These are phyloP conservation scores for Puccinia brachypodii DNA, from an alignment of 1,284 basidiomycete genomes.

Conservation along the genomic window DNA sequence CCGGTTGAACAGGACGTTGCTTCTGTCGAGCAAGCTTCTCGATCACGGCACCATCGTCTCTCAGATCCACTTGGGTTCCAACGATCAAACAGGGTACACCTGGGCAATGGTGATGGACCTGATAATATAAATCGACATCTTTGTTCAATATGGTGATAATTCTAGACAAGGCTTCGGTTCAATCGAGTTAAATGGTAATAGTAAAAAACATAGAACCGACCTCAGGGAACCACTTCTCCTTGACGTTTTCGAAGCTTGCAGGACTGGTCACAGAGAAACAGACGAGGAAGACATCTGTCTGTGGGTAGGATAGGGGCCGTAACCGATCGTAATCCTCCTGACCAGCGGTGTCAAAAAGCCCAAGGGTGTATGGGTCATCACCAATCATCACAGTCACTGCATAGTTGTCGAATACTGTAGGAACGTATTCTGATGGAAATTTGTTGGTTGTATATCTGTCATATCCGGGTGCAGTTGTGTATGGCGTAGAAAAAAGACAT, in stretches of 20 bases:
- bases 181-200: background rate
- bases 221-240: slow-evolving; percentile 99
- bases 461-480: background rate
- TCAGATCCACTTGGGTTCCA: slow-evolving; percentile 95
- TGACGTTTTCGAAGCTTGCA: slow-evolving; percentile 99
- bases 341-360: slow-evolving; percentile 97
- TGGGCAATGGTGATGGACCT: slow-evolving; percentile 98
- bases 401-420: slow-evolving; percentile 97
- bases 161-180: background rate
- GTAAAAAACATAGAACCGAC: background rate
- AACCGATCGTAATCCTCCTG: slow-evolving; percentile 99
- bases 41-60: slow-evolving; percentile 86
- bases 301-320: slow-evolving; percentile 96
- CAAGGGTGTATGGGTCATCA: slow-evolving; percentile 97
- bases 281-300: slow-evolving; percentile 99
- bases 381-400: slow-evolving; percentile 99
- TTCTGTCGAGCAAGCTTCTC: slow-evolving; percentile 96
- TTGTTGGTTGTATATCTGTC: slow-evolving; percentile 80
- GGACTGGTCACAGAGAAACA: slow-evolving; percentile 99
- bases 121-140: background rate
- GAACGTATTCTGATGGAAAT: slow-evolving; percentile 80
- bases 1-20: slow-evolving; percentile 83
- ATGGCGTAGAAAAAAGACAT: background rate
- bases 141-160: background rate
- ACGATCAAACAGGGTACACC: slow-evolving; percentile 98